phyloP scores from a whole-genome alignment of 1,139 yeast species.

The Scheffersomyces quercinus region DNA sequence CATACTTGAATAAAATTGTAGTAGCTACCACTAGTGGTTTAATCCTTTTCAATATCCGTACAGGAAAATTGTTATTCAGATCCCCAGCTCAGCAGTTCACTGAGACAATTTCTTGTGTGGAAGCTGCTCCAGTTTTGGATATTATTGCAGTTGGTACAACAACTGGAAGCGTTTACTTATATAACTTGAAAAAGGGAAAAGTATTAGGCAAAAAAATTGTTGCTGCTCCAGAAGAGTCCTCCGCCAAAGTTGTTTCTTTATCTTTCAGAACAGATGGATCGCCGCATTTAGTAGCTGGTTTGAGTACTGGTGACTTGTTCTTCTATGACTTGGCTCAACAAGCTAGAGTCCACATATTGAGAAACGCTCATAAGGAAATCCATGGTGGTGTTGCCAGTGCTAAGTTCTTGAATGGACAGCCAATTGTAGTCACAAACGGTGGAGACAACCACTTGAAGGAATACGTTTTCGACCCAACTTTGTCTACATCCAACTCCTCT shows the following conservation, averaged over 20 bases:
- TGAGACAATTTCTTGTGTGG: constrained; percentile 59
- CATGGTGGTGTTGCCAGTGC: constrained; percentile 82
- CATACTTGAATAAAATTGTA: constrained; percentile 86
- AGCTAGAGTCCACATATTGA: constrained; percentile 71
- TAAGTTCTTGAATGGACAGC: constrained; percentile 85
- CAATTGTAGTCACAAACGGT: constrained; percentile 87
- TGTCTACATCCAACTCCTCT: constrained; percentile 63
- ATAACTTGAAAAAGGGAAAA: constrained; percentile 68
- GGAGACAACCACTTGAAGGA: constrained; percentile 90
- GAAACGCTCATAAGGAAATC: constrained; percentile 70
- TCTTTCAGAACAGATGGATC: constrained; percentile 94
- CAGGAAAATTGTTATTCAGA: constrained; percentile 71
- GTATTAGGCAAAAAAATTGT: constrained; percentile 53
- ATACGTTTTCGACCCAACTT: constrained; percentile 88
- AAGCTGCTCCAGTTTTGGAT: constrained; percentile 85
- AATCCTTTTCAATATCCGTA: constrained; percentile 69
- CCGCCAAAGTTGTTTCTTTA: constrained; percentile 59
- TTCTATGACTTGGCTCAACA: constrained; percentile 80
- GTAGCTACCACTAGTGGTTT: constrained; percentile 69
- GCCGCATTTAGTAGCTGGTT: constrained; percentile 79
- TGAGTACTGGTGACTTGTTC: constrained; percentile 77
- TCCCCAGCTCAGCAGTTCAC: constrained; percentile 51
- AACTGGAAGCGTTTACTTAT: constrained; percentile 65
- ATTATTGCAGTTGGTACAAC: constrained; percentile 76
- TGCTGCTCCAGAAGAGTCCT: constrained; percentile 52